These are phyloP conservation scores for Luffa acutangula DNA, from an alignment of 306 rosid species.

Conservation along the genomic window DNA sequence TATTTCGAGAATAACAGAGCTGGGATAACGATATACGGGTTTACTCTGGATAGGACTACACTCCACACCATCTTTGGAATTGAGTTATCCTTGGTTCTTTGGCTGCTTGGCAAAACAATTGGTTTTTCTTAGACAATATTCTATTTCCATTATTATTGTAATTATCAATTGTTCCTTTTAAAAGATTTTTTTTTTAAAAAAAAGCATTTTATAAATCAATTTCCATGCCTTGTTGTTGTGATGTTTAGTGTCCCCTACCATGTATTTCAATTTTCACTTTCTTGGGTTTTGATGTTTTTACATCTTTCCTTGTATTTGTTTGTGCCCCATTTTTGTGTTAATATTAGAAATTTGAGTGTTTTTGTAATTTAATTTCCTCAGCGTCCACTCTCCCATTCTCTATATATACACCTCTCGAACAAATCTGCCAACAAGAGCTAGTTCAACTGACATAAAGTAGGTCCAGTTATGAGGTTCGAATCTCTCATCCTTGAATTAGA, in stretches of 20 bases:
- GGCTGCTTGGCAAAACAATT: conserved; percentile 85
- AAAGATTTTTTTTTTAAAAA: no score
- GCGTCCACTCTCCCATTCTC: no score
- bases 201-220: not conserved
- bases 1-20: conserved; percentile 85
- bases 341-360: not conserved
- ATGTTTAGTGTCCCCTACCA: not conserved
- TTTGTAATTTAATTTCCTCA: not conserved
- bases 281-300: no score
- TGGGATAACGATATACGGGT: conserved; percentile 70
- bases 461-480: no score
- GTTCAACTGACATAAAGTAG: no score
- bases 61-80: conserved; percentile 73
- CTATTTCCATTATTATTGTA: not conserved
- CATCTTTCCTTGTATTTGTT: not conserved
- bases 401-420: no score
- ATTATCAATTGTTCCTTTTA: not conserved
- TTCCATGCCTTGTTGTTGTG: not conserved
- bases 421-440: no score
- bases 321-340: not conserved
- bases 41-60: conserved; percentile 68
- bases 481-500: no score
- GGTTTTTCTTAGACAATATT: conserved; percentile 24
- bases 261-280: no score
- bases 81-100: conserved; percentile 63